Base-by-base conservation (phyloP, 495 filamentous ascomycete genomes). In the Xanthoparmelia taractica region DNA sequence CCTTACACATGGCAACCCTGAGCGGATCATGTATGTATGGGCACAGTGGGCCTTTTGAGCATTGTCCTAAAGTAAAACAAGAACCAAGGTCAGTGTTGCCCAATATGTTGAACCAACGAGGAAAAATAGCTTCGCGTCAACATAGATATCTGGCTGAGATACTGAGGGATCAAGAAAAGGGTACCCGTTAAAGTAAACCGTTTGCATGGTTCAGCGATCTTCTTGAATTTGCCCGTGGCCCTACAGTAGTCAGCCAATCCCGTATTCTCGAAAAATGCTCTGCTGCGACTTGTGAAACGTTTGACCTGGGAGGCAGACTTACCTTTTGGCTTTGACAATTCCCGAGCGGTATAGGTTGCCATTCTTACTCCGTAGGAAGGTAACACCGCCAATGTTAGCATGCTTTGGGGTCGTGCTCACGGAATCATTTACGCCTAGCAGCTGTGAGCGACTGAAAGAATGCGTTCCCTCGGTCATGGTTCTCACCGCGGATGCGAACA, bases 111-210 rank as follows among this genome's bases (percentile, higher is more conserved):
- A 58, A 37, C 56, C 34, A 54, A 34, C 10, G 11, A 57, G 33
- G 15, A 8, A 11, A 48, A 34, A 41, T 37, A 63, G 54, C 37
- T 56, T 67, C 12, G 45, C n/a, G 34, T 57, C 54, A 52, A 63
- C 45, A 57, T 23, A 2, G 47, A 34, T 25, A n/a, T 45, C 37
- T 45, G 23, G 57, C 59, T 59, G 48, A 23, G 27, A 34, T n/a
- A 38, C 33, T 41, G 47, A 60, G 56, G 61, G 52, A 61, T 70
- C 66, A 74, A 68, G 66, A 73, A 72, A 67, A 68, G 69, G 82
- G 78, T 97, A 97, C 93, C 93, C 77, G 90, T 94, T 77, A 84
- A 87, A 75, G 91, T 87, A 72, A 96, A 97, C 73, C 84, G 82
- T 75, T 89, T 91, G 85, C 93, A 97, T 57, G 84, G 88, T 68